Base-by-base conservation (phyloP, 495 filamentous ascomycete species). In the Aspergillus conjunctus region DNA sequence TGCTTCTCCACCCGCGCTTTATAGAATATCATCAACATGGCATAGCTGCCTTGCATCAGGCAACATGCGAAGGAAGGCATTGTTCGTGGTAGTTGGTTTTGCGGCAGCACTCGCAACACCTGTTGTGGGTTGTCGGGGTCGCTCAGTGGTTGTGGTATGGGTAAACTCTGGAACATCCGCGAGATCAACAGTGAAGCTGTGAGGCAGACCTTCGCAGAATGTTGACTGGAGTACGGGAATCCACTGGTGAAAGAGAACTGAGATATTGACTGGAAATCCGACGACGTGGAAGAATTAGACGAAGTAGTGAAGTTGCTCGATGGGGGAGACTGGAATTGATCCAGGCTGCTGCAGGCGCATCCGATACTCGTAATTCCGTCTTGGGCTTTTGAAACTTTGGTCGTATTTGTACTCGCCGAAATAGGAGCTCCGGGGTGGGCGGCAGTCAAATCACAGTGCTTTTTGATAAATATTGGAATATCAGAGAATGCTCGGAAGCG, bases 61-160 rank as follows among this genome's bases (percentile, higher is more conserved):
- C 84, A 87, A 60, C 82, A 85, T 17, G 84, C 82, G 58, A 86
- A 86, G 0, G 81, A 78, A 0, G 84, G 84, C 80, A 87, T 85
- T 17, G 81, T 85, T 31, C 84, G 77, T 3, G 83, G 82, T 12
- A 79, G 63, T 26, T 71, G 72, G 11, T 66, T 69, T 11, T 61
- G 61, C 7, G 68, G 65, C 44, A 62, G 49, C 32, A 58, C 37
- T 30, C 70, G 62, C 62, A 69, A 46, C 59, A 64, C 64, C 56
- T 63, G 60, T 58, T 65, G 57, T 59, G 61, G 44, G 31, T 60
- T 61, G 46, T 17, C 22, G 37, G 39, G 20, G 51, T 70, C 67
- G 14, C 45, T 53, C 0, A 75, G 53, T 1, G 79, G 80, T 33
- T 81, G 76, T 30, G 82, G 82, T 48, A 77, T 75, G 0, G 82